phyloP scores from a whole-genome alignment of 495 filamentous ascomycete genomes.

The Aspergillus sparsus region DNA sequence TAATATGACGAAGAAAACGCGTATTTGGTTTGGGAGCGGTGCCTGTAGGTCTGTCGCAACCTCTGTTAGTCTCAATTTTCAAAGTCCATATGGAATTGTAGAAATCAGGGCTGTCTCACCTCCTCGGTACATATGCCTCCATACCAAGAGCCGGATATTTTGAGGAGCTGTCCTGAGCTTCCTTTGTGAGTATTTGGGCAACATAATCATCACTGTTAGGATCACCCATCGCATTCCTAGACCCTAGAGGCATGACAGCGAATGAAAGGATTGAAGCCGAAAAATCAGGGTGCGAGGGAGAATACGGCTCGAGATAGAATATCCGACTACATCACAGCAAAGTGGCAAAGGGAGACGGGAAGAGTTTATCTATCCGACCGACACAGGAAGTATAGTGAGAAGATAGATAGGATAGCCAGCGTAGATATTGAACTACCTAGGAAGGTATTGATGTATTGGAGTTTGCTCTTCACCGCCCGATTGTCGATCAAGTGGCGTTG shows the following conservation, averaged over 20 bases:
- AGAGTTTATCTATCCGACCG: too few relatives aligned
- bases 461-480: slow-evolving; percentile 23
- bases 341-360: background rate
- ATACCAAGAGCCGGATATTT: slow-evolving; percentile 74
- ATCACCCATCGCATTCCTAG: slow-evolving; percentile 30
- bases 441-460: too few relatives aligned
- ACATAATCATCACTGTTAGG: slow-evolving; percentile 71
- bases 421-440: too few relatives aligned
- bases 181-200: slow-evolving; percentile 68
- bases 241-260: slow-evolving; percentile 24
- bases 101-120: slow-evolving; percentile 49
- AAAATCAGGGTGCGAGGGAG: background rate
- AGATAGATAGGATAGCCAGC: too few relatives aligned
- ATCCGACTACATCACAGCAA: slow-evolving; percentile 13
- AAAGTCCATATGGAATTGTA: background rate
- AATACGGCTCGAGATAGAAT: background rate
- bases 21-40: slow-evolving; percentile 89
- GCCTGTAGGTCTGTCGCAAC: slow-evolving; percentile 46
- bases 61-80: slow-evolving; percentile 5
- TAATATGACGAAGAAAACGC: slow-evolving; percentile 82
- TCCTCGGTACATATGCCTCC: slow-evolving; percentile 66
- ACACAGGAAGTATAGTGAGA: too few relatives aligned
- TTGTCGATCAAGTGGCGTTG: slow-evolving; percentile 22
- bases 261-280: background rate
- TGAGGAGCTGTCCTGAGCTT: slow-evolving; percentile 67